Percentiles rank a stretch among this genome's conserved stretches.
Conservation (phyloP, 2,329 filamentous ascomycete species). For the Penicillium crustosum region DNA sequence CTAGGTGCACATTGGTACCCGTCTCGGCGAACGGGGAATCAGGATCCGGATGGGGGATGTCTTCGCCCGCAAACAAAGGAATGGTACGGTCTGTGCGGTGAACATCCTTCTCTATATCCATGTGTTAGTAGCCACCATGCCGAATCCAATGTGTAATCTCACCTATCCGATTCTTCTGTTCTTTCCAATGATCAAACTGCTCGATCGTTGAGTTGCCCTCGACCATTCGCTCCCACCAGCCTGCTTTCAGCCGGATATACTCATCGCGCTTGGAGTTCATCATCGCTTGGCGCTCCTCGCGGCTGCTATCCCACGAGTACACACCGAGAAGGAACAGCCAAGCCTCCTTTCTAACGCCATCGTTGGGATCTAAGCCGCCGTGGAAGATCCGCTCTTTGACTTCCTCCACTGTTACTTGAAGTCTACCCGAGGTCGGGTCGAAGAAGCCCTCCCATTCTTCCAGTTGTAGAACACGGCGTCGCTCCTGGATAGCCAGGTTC, state of each 20-base stretch:
- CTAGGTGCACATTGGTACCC: constrained; percentile 94
- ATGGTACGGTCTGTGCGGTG: constrained; percentile 94
- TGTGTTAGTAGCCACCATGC: constrained; percentile 31
- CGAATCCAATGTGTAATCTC: constrained; percentile 40
- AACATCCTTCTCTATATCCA: constrained; percentile 86
- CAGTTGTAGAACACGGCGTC: constrained; percentile 72
- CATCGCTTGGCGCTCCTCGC: constrained; percentile 78
- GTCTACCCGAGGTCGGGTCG: constrained; percentile 68
- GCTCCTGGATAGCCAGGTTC: constrained; percentile 71
- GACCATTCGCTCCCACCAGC: constrained; percentile 93
- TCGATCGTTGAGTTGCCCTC: constrained; percentile 78
- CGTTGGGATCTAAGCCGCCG: constrained; percentile 81
- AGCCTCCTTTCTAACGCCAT: constrained; percentile 91
- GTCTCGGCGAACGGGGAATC: constrained; percentile 90
- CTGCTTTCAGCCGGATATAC: constrained; percentile 88
- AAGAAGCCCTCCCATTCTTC: constrained; percentile 93
- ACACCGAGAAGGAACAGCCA: constrained; percentile 94
- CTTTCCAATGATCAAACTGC: constrained; percentile 92
- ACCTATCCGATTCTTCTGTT: constrained; percentile 93
- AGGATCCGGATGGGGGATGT: constrained; percentile 93
- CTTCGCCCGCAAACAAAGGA: constrained; percentile 92
- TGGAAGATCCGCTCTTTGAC: constrained; percentile 98
- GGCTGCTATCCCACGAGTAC: constrained; percentile 87
- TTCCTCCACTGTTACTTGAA: constrained; percentile 82
- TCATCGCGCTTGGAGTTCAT: constrained; percentile 85